Base-by-base conservation (phyloP, 176 grass and related monocot species). In the Leersia perrieri region DNA sequence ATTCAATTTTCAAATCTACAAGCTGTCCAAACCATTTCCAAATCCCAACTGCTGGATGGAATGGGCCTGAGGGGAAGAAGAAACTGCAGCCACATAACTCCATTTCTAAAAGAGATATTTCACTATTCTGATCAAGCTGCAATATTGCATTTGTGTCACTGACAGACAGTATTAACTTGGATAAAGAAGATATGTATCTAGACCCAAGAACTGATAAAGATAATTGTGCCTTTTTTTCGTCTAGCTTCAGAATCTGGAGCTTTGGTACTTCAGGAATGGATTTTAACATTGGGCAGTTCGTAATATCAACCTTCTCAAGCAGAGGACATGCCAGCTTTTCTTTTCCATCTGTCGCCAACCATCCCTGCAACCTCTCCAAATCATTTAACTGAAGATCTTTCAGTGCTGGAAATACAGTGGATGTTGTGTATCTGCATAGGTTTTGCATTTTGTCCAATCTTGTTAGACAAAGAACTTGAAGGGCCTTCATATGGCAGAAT, bases 91-190 rank as follows among this genome's bases (percentile, higher is more conserved):
- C 14, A 0, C 0, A 0, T 9, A 84, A 29, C 0, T 0, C 0
- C 8, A 84, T 15, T 47, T 10, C 11, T 1, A 36, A 35, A 0
- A 84, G 1, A 41, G 29, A 36, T 1, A 67, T 11, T 49, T 70
- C 66, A 42, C 1, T 1, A 29, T 61, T 60, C 1, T 34, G 29
- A 36, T 71, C 51, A 11, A 71, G 14, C 28, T 28, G 22, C 0
- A 0, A 2, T 33, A 14, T 29, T 49, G 4, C n/a, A 47, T 78
- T 15, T 28, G 0, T 61, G 12, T 63, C 38, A 5, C 0, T 0
- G 2, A 45, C 12, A 12, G 0, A 0, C 0, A 84, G 0, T 0
- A 0, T 1, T 29, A 77, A 1, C 0, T 22, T 1, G 2, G 35
- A 76, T 20, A 76, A 2, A 14, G 0, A 33, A 9, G 33, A 33